Conservation (phyloP, 805 yeast genomes). For the Diddensiella transvaalensis region DNA sequence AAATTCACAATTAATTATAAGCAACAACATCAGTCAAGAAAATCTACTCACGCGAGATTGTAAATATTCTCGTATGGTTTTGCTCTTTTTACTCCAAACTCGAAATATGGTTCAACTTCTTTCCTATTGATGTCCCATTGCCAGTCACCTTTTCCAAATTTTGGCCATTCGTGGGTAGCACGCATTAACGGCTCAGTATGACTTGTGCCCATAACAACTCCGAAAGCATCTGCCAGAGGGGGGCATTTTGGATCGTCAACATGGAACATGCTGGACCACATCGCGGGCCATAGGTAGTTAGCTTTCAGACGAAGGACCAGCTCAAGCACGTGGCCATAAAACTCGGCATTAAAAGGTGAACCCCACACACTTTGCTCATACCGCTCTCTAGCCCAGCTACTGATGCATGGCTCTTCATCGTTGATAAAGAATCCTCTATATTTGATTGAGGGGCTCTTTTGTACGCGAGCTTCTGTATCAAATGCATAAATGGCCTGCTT, state of each 20-base stretch:
- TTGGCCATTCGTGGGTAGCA: constrained; percentile 19
- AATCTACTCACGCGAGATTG: constrained; percentile 11
- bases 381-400: constrained; percentile 17
- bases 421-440: constrained; percentile 20
- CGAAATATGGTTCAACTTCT: constrained; percentile 11
- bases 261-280: constrained; percentile 20
- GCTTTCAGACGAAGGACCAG: constrained; percentile 15
- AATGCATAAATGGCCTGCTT: constrained; percentile 11
- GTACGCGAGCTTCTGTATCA: neutral
- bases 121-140: constrained; percentile 16
- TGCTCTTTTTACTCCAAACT: constrained; percentile 15
- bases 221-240: constrained; percentile 19
- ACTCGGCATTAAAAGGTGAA: constrained; percentile 10
- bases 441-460: constrained; percentile 15
- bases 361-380: constrained; percentile 11
- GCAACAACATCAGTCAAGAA: no score
- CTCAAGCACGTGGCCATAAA: constrained; percentile 17
- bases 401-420: constrained; percentile 18
- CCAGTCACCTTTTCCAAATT: constrained; percentile 19
- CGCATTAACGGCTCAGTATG: constrained; percentile 22
- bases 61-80: constrained; percentile 17
- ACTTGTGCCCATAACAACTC: constrained; percentile 19
- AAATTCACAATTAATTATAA: no score
- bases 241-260: constrained; percentile 16
- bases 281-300: constrained; percentile 20